A percentile compares a stretch with the other conserved stretches of the same genome.
phyloP scores from a whole-genome alignment of 2,329 filamentous ascomycete species.

The Reticulascus tulasneorum region DNA sequence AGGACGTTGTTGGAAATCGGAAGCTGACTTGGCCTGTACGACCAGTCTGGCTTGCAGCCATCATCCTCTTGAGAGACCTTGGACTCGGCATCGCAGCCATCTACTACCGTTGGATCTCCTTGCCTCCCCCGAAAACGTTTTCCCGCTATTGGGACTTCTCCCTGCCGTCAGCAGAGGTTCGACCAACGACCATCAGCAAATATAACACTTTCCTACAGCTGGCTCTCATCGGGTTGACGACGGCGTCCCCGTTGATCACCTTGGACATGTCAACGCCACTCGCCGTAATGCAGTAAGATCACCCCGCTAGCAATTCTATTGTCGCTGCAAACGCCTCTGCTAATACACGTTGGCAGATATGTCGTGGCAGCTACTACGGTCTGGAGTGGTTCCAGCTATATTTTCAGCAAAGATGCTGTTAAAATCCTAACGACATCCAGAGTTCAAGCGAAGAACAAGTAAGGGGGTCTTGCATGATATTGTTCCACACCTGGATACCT shows the following conservation, averaged over 20 bases:
- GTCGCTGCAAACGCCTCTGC: background rate
- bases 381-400: conserved; percentile 91
- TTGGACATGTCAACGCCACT: conserved; percentile 51
- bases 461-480: too few species aligned
- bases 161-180: conserved; percentile 80
- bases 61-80: conserved; percentile 86
- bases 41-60: conserved; percentile 76
- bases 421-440: conserved; percentile 62
- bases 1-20: too few species aligned
- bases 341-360: conserved; percentile 50
- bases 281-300: conserved; percentile 60
- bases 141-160: conserved; percentile 95
- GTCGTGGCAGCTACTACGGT: conserved; percentile 84
- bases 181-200: conserved; percentile 79
- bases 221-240: conserved; percentile 78
- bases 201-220: conserved; percentile 93
- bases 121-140: conserved; percentile 91
- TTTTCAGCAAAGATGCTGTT: conserved; percentile 86
- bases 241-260: conserved; percentile 72
- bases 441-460: too few species aligned
- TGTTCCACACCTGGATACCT: too few species aligned
- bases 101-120: conserved; percentile 92
- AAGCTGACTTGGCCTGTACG: conserved; percentile 3
- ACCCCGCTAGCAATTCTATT: background rate
- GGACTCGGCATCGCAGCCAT: conserved; percentile 81